Percentiles rank a stretch among this genome's conserved stretches.
Evolutionary conservation across 1,284 basidiomycete genomes (phyloP).

Genomic region (Irpex sp.): DNA sequence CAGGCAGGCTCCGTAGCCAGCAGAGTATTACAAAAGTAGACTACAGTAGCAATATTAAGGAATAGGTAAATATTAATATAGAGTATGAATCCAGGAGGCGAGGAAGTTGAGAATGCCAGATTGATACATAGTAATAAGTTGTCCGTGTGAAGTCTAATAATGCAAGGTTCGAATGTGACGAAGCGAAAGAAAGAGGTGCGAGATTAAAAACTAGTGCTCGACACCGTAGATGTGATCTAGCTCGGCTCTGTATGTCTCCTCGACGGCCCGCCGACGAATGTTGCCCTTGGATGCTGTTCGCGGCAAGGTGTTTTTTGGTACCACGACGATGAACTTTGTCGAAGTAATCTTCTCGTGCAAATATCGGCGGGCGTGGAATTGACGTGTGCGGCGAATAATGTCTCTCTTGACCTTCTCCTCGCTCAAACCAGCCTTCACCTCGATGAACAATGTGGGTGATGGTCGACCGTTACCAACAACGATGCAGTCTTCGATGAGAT

Average conservation of each 20-base stretch:
- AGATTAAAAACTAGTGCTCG: constrained; percentile 11
- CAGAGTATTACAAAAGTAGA: background rate
- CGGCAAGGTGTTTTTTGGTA: constrained; percentile 51
- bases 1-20: background rate
- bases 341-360: constrained; percentile 63
- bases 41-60: background rate
- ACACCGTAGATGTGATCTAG: constrained; percentile 50
- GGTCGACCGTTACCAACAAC: constrained; percentile 65
- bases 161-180: constrained; percentile 1
- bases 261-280: constrained; percentile 60
- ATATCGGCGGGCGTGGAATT: constrained; percentile 62
- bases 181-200: background rate
- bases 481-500: constrained; percentile 56
- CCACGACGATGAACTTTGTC: constrained; percentile 52
- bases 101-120: background rate
- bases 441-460: constrained; percentile 66
- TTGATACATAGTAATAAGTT: background rate
- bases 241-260: constrained; percentile 47
- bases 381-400: constrained; percentile 60
- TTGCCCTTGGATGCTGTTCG: constrained; percentile 70
- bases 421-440: constrained; percentile 45
- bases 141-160: constrained; percentile 3
- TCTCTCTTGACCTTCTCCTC: constrained; percentile 54
- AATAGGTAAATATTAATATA: background rate
- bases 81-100: background rate